Conservation (phyloP, 106 monocot species). For the Narthecium ossifragum region DNA sequence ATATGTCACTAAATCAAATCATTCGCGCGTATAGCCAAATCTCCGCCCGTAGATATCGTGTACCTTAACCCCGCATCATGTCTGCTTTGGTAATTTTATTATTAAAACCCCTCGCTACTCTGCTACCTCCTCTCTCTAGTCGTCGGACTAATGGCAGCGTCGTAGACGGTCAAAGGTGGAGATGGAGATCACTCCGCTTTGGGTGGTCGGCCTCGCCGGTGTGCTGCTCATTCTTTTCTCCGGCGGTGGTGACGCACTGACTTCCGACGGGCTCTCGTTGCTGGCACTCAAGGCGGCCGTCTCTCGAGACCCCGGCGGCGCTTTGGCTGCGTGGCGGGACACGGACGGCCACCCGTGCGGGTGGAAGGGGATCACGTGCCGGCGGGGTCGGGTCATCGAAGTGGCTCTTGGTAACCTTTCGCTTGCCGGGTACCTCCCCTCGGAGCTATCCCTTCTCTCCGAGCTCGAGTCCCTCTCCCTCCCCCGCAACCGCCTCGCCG, state of each 20-base stretch:
- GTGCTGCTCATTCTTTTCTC: not conserved
- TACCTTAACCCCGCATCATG: no score
- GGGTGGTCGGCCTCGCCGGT: not conserved
- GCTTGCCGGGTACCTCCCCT: constrained; percentile 35
- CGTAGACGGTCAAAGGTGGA: not conserved
- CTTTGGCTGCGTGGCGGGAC: constrained; percentile 46
- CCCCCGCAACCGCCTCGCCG: constrained; percentile 46
- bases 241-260: constrained; percentile 22
- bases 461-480: constrained; percentile 30
- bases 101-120: not conserved
- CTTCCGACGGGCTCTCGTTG: constrained; percentile 66
- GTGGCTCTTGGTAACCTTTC: constrained; percentile 25
- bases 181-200: not conserved
- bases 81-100: not conserved
- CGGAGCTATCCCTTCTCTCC: constrained; percentile 44
- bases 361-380: constrained; percentile 62
- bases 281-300: constrained; percentile 78
- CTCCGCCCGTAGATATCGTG: not conserved
- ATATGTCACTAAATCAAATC: not conserved
- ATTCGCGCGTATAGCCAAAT: not conserved
- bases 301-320: constrained; percentile 47
- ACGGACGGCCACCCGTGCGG: constrained; percentile 47
- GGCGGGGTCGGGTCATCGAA: constrained; percentile 23
- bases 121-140: not conserved
- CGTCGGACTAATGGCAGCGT: not conserved